These are phyloP conservation scores for Megacollybia platyphylla DNA, from an alignment of 1,284 basidiomycete genomes.

Conservation along the genomic window DNA sequence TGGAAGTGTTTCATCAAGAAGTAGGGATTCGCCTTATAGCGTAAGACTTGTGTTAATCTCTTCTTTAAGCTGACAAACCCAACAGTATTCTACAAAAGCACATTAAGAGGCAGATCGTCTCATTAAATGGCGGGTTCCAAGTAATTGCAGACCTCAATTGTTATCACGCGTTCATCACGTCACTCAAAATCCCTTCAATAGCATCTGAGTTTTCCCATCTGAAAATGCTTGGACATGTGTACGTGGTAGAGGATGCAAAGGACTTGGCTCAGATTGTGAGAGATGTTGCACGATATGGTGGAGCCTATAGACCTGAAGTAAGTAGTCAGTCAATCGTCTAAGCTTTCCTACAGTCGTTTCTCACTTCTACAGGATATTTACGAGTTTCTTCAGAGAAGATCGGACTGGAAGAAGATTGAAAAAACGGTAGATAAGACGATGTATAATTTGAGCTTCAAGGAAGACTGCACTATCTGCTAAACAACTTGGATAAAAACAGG, in stretches of 20 bases:
- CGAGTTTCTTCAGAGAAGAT: constrained; percentile 85
- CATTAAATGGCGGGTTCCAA: constrained; percentile 85
- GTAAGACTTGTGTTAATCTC: constrained; percentile 26
- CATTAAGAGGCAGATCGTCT: constrained; percentile 94
- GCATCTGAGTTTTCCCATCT: constrained; percentile 84
- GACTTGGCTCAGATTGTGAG: constrained; percentile 91
- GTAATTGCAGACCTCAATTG: constrained; percentile 94
- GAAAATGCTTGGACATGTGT: constrained; percentile 95
- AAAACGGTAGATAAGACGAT: constrained; percentile 90
- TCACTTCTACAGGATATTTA: constrained; percentile 62
- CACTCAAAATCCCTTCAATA: constrained; percentile 64
- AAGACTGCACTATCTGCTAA: constrained; percentile 61
- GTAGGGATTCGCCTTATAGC: constrained; percentile 85
- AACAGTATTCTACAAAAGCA: constrained; percentile 88
- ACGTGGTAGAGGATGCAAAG: constrained; percentile 84
- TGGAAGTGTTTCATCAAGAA: constrained; percentile 97
- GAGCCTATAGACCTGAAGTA: constrained; percentile 85
- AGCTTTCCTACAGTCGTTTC: constrained; percentile 8
- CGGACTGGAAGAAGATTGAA: constrained; percentile 96
- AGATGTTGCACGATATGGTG: constrained; percentile 89
- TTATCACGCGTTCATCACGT: constrained; percentile 80
- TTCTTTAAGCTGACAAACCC: constrained; percentile 1
- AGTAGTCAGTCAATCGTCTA: constrained; percentile 11
- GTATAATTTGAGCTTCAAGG: constrained; percentile 88
- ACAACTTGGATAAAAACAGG: not conserved